Evolutionary conservation across 257 asterid species (phyloP).

Genomic region (Plantago ovata): DNA sequence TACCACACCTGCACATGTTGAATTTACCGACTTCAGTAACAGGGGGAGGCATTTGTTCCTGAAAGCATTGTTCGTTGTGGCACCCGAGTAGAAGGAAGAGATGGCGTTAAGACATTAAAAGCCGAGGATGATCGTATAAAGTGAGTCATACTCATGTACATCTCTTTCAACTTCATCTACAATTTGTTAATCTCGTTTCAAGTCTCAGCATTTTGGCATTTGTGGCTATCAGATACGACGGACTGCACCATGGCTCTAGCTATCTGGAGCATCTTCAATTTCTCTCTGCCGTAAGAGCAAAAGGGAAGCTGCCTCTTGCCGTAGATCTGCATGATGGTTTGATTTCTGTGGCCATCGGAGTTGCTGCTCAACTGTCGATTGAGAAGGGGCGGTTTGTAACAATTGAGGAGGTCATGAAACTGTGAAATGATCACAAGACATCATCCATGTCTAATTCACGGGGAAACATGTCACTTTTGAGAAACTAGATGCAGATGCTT

Average conservation of each 20-base stretch:
- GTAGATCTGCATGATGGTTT: conserved; percentile 76
- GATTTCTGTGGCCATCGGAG: conserved; percentile 92
- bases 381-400: conserved; percentile 68
- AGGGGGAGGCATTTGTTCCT: conserved; percentile 97
- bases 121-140: conserved; percentile 69
- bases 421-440: neutral
- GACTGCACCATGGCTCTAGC: conserved; percentile 96
- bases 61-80: conserved; percentile 84
- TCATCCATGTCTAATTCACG: no score
- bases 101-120: conserved; percentile 50
- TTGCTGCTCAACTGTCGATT: conserved; percentile 85
- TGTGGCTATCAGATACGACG: conserved; percentile 51
- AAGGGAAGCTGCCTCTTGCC: conserved; percentile 57
- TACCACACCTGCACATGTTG: neutral
- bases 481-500: no score
- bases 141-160: conserved; percentile 43
- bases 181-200: neutral
- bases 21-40: conserved; percentile 16
- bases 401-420: conserved; percentile 58
- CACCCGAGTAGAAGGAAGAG: conserved; percentile 59
- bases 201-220: neutral
- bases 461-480: no score
- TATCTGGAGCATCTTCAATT: conserved; percentile 83
- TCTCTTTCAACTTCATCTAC: neutral
- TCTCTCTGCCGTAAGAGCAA: conserved; percentile 55